Evolutionary conservation across 495 filamentous ascomycete species (phyloP), one percentile per base, ranked within the genome.

Genomic region (Chaetomidium leptoderma): DNA sequence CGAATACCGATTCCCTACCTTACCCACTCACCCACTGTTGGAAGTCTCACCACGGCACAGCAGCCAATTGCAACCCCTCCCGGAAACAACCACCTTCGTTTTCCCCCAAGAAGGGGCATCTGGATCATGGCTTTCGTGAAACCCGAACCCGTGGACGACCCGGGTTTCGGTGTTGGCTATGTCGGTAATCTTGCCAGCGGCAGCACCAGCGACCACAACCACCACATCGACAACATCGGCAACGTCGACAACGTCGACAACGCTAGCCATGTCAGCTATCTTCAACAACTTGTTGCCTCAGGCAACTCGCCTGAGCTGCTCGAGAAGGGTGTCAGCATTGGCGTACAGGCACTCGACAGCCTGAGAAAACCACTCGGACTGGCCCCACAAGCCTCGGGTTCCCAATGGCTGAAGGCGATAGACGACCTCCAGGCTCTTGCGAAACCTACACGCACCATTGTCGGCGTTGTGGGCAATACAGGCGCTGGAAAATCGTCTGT

Each of bases 401-500:
- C 61, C 29, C 60, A 67, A 19, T 83, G 77, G 79, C 49, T 78
- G 3, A 62, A 72, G 40, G 55, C 72, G 27, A 78, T 83, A 37
- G 63, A 66, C 11, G 61, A 68, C 0, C 55, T 76, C 7, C 42
- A 63, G 29, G 42, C 54, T 19, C 60, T 58, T 24, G 54, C 62
- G 4, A 62, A 57, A 44, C 64, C 70, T 6, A 61, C 60, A 0
- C 74, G 69, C 39, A 78, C 78, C 9, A 71, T 83, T 16, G 72
- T 86, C 21, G 81, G 80, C 33, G 79, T 85, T n/a, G 75, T 84
- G 7, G 82, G 82, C 17, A 81, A 77, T 49, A 83, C 82, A 0
- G 81, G 82, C 6, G 77, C 78, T 26, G 82, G 83, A 6, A 85
- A 85, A 58, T 80, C 77, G 4, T 83, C 79, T 3, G 69, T 84